These are phyloP conservation scores for Pezizomycotina sp. DNA, from an alignment of 2,329 filamentous ascomycete genomes.

Conservation along the genomic window DNA sequence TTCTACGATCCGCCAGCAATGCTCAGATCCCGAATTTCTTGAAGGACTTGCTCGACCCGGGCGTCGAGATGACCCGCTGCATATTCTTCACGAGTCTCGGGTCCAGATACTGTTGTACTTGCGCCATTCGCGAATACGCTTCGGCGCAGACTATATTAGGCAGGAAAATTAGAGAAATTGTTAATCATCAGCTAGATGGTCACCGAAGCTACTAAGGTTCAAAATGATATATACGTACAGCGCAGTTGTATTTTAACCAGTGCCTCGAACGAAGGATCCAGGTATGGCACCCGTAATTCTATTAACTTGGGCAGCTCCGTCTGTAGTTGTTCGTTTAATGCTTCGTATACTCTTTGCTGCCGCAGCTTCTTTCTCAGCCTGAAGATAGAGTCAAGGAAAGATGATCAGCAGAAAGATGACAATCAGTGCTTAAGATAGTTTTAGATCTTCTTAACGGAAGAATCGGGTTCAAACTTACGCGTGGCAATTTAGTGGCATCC, in stretches of 20 bases:
- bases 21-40: constrained; percentile 92
- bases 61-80: constrained; percentile 82
- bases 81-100: constrained; percentile 90
- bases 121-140: constrained; percentile 93
- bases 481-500: constrained; percentile 87
- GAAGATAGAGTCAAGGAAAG: too few species aligned
- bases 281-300: constrained; percentile 87
- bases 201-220: not conserved
- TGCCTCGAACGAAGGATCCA: constrained; percentile 93
- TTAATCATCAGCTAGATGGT: not conserved
- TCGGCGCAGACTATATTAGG: constrained; percentile 57
- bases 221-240: constrained; percentile 29
- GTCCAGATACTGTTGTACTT: constrained; percentile 96
- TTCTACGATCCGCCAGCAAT: constrained; percentile 56
- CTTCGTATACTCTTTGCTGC: constrained; percentile 89
- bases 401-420: not conserved
- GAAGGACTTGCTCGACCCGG: constrained; percentile 83
- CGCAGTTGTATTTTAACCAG: constrained; percentile 95
- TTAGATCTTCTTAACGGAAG: not conserved
- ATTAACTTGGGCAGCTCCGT: constrained; percentile 88
- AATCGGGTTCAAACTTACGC: constrained; percentile 28
- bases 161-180: not conserved
- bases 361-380: constrained; percentile 83
- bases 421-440: not conserved
- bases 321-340: constrained; percentile 90